Base-by-base conservation (phyloP, 208 protist genomes). In the Naegleria gruberi region DNA sequence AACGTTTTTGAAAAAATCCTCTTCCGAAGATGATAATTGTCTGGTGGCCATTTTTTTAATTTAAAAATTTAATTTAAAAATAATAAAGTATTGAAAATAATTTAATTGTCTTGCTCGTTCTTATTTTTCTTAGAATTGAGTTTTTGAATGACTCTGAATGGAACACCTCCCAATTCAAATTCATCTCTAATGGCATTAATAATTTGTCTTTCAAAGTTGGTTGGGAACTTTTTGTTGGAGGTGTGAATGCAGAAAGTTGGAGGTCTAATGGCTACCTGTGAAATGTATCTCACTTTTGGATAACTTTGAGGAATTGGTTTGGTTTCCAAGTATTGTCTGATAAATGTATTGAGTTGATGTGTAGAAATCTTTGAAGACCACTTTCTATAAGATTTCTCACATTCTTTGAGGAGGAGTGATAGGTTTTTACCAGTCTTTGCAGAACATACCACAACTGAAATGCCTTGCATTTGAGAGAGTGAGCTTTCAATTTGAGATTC, bases 401-500 rank as follows among this genome's bases (percentile, higher is more conserved):
- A 51, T 65, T 88, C 43, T 42, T 65, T 88, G 23, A 88, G 15
- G 4, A 88, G 43, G 23, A 88, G 26, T 6, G 3, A 0, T 42
- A 88, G 65, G 46, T 88, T 88, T 8, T 51, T 65, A 40, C 46
- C 46, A 3, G 43, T 65, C 17, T 45, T 30, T 1, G 45, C 84
- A 65, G 45, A 65, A 30, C 34, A 44, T 12, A 88, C 84, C 34
- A 88, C 84, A 26, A 88, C 84, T 26, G 44, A 65, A 26, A 88
- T n/a, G 26, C 84, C 84, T 88, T 88, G 19, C 15, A 88, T 42
- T 65, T 88, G 84, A 40, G 84, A n/a, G 0, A 88, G 34, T 42
- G 84, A 47, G 10, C 17, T 93, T 91, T 97, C 96, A 74, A 98
- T 97, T 90, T 97, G 97, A 89, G 96, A 96, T 92, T 98, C 96